Evolutionary conservation across 495 filamentous ascomycete species (phyloP), one percentile per base, ranked within the genome.

Genomic region (Penicillium cataractarum): DNA sequence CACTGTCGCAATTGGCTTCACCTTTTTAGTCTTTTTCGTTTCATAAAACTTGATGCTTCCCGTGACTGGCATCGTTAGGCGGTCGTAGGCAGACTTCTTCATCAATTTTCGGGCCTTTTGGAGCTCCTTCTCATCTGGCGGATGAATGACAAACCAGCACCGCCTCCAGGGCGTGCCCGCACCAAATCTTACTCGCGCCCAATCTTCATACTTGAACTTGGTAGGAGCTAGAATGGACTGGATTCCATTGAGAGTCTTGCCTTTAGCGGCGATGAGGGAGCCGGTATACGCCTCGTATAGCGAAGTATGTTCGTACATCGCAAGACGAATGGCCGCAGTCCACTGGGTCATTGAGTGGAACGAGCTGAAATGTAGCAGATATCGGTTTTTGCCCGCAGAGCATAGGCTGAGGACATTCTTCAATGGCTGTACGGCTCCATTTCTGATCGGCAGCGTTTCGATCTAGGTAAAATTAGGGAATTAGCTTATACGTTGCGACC

Each of bases 211-310:
- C 55, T 87, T 90, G 55, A 91, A 84, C 52, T 83, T 85, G 24
- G 87, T 82, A 53, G 91, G 86, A 61, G 94, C 90, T 81, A 97
- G 88, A 62, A 99, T 93, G 12, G 86, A 71, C 53, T 86, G 86
- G 69, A 98, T 97, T 65, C 90, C 92, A 76, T 96, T 97, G 49
- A 99, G 77, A 0, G 71, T 69, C 70, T 92, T 97, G 19, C 93
- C 96, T 74, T 97, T 99, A 49, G 93, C 95, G 0, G 93, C 96
- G 70, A 99, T 92, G 50, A 99, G 81, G 32, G 95, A 92, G 15
- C 95, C 95, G 1, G 96, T 98, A 71, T 99, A 99, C 8, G 94
- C 92, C 77, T 99, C 95, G 70, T 97, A 94, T 10, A 99, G 79
- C 3, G 92, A 93, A 0, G 91, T 85, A 67, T 97, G 91, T 75